A percentile compares a stretch with the other conserved stretches of the same genome.
phyloP scores from a whole-genome alignment of 2,329 filamentous ascomycete species.

The Pseudodiploospora longispora region DNA sequence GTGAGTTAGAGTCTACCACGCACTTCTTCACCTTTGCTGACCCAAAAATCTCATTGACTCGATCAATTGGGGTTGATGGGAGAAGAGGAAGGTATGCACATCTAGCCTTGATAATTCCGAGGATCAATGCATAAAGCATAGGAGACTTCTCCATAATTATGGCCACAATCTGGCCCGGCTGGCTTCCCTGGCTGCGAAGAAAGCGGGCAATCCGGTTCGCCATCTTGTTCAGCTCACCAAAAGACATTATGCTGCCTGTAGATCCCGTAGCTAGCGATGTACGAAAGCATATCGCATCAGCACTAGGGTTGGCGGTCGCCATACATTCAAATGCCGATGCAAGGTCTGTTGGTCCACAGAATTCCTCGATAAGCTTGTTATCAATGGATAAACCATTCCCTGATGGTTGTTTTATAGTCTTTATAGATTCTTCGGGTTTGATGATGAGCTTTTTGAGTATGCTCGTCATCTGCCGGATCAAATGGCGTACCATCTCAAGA shows the following conservation, averaged over 20 bases:
- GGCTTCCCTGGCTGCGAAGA: slow-evolving; percentile 39
- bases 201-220: slow-evolving; percentile 56
- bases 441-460: slow-evolving; percentile 29
- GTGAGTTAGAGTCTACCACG: slow-evolving; percentile 28
- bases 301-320: slow-evolving; percentile 39
- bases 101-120: slow-evolving; percentile 67
- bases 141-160: slow-evolving; percentile 72
- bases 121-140: slow-evolving; percentile 62
- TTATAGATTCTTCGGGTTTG: slow-evolving; percentile 15
- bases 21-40: slow-evolving; percentile 47
- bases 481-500: slow-evolving; percentile 40
- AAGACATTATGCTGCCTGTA: slow-evolving; percentile 45
- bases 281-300: slow-evolving; percentile 58
- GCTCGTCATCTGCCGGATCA: slow-evolving; percentile 55
- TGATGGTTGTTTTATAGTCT: slow-evolving; percentile 15
- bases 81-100: slow-evolving; percentile 74
- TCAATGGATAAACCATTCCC: slow-evolving; percentile 36
- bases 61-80: slow-evolving; percentile 57
- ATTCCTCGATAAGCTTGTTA: slow-evolving; percentile 31
- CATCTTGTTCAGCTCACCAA: slow-evolving; percentile 51
- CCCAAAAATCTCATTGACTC: slow-evolving; percentile 52
- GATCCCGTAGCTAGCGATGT: slow-evolving; percentile 21
- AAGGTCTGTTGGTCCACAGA: slow-evolving; percentile 35
- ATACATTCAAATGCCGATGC: slow-evolving; percentile 46
- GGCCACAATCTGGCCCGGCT: slow-evolving; percentile 53